Evolutionary conservation across 805 yeast genomes (phyloP).

Genomic region (Pichia cabralensis): DNA sequence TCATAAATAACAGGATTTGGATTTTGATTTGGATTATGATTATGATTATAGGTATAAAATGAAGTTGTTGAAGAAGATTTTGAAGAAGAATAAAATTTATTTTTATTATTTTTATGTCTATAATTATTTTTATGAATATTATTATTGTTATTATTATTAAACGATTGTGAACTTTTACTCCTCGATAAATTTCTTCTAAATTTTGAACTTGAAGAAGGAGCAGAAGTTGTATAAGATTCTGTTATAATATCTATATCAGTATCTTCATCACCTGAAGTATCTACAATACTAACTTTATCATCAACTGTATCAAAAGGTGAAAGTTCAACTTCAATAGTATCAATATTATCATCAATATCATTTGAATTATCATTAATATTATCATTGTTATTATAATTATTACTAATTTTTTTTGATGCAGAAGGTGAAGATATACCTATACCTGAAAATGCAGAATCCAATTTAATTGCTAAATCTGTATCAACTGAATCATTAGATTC

Average conservation of each 20-base stretch:
- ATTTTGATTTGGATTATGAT: no score
- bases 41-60: no score
- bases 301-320: background rate
- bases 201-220: background rate
- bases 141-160: background rate
- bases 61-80: background rate
- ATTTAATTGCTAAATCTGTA: slow-evolving; percentile 6
- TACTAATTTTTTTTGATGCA: slow-evolving; percentile 4
- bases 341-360: background rate
- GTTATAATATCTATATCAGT: background rate
- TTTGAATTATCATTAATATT: background rate
- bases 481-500: slow-evolving; percentile 7
- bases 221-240: background rate
- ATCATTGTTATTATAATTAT: background rate
- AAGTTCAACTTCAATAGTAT: background rate
- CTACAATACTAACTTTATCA: background rate
- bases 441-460: slow-evolving; percentile 8
- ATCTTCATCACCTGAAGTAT: background rate
- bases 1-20: no score
- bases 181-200: no score
- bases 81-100: background rate
- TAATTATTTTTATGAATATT: background rate
- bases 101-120: slow-evolving; percentile 1
- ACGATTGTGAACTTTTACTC: no score
- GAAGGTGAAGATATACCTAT: slow-evolving; percentile 12